phyloP scores from a whole-genome alignment of 1,284 basidiomycete species.

The Sphaerobolus stellatus region DNA sequence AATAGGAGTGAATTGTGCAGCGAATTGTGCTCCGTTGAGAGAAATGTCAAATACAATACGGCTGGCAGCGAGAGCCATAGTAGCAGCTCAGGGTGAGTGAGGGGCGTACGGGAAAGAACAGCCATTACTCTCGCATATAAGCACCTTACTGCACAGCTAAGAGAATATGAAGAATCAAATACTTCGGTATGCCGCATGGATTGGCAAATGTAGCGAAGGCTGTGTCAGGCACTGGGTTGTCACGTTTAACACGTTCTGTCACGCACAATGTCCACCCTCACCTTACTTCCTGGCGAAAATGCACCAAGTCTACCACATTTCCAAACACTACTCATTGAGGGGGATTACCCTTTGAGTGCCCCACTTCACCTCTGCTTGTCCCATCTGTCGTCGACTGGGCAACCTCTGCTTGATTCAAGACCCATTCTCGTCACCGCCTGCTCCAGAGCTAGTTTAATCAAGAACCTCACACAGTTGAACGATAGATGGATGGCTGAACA shows the following conservation, averaged over 20 bases:
- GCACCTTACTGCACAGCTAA: no score
- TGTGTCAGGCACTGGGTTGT: no score
- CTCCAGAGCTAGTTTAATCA: slow-evolving; percentile 36
- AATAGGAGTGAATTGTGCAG: slow-evolving; percentile 45
- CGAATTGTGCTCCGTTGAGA: slow-evolving; percentile 35
- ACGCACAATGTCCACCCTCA: no score
- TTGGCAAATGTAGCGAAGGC: no score
- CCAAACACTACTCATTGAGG: slow-evolving; percentile 50
- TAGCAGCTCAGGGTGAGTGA: no score
- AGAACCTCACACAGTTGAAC: slow-evolving; percentile 45
- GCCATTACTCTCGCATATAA: no score
- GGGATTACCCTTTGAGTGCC: slow-evolving; percentile 53
- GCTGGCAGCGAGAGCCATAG: no score
- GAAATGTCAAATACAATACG: background rate
- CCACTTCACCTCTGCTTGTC: slow-evolving; percentile 59
- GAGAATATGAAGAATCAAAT: no score
- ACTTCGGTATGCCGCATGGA: no score
- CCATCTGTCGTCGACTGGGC: slow-evolving; percentile 20
- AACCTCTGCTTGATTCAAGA: slow-evolving; percentile 28
- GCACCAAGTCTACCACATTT: slow-evolving; percentile 44
- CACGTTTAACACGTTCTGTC: no score
- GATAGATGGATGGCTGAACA: slow-evolving; percentile 46
- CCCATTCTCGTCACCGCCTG: slow-evolving; percentile 56
- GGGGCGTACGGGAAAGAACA: no score
- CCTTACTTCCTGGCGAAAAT: no score